Evolutionary conservation across 208 protist species (phyloP), one percentile per base, ranked within the genome.

Genomic region (Crithidia bombi): DNA sequence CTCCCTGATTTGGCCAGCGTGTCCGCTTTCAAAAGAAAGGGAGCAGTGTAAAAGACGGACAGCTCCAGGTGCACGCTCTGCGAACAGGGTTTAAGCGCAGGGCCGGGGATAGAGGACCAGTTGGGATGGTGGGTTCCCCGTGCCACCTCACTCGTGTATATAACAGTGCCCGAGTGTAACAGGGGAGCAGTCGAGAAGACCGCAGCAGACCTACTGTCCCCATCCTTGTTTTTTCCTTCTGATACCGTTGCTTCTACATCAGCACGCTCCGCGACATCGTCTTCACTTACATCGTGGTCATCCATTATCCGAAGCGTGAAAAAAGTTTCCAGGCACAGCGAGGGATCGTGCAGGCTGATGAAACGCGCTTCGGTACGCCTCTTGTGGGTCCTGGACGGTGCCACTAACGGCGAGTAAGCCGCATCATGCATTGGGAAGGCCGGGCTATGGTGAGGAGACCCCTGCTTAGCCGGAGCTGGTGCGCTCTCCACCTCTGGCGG

Each of bases 61-160:
- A 77, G 21, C 44, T 77, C 71, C 0, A 71, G 6, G 30, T 46
- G 15, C 7, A 36, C 65, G 28, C 33, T 14, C 7, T 61, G 38
- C 21, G 28, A 9, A 28, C 52, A 62, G 3, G 38, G 55, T 10
- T 36, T 38, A 30, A 77, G 26, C 36, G 44, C 33, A n/a, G 23
- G 1, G 9, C 46, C 9, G 0, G 71, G 71, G 21, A 77, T 70
- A 33, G 63, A 38, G 19, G 56, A 43, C 71, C 71, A 77, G 56
- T 62, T 62, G 2, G 71, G 71, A 19, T 77, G 64, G 41, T 38
- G 35, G n/a, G 64, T 77, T 10, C 71, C 71, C 9, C 57, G 46
- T 17, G 38, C 55, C 56, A 77, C 71, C 39, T 77, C 71, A 30
- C 71, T 77, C 9, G 33, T 50, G 44, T 76, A 76, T 28, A 65